phyloP scores from a whole-genome alignment of 192 early-diverging fungal species.

The Coemansia sp. region DNA sequence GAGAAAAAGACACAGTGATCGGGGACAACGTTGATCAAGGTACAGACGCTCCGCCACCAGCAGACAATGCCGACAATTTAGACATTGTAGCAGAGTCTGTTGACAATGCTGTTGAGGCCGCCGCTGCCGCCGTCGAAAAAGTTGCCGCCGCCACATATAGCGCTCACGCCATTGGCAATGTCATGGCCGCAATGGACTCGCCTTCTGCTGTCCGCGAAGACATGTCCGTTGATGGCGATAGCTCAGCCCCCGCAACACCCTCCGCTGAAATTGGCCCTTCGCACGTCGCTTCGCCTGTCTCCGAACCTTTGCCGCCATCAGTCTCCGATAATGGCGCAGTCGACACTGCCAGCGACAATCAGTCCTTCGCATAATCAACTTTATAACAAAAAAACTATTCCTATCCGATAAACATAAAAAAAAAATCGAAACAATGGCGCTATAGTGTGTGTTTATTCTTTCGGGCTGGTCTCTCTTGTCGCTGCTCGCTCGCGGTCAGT shows the following conservation, averaged over 20 bases:
- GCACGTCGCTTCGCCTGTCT: background rate
- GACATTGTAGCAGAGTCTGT: background rate
- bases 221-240: conserved; percentile 5
- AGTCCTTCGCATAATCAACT: background rate
- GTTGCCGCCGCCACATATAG: conserved; percentile 12
- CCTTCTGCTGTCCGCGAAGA: background rate
- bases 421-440: conserved; percentile 2
- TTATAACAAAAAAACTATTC: background rate
- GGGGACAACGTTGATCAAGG: conserved; percentile 8
- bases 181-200: background rate
- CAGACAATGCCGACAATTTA: conserved; percentile 6
- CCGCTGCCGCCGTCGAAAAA: conserved; percentile 28
- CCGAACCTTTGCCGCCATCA: background rate
- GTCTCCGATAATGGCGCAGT: background rate
- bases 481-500: background rate
- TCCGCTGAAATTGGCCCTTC: background rate
- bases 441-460: background rate
- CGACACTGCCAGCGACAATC: background rate
- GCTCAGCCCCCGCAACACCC: background rate
- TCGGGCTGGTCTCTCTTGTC: background rate
- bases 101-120: conserved; percentile 15
- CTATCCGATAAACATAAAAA: background rate
- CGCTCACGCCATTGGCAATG: background rate
- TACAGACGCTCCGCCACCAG: background rate
- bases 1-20: background rate